Conservation (phyloP, 129 eudicot genomes). For the Centrapalus pauciflorus region DNA sequence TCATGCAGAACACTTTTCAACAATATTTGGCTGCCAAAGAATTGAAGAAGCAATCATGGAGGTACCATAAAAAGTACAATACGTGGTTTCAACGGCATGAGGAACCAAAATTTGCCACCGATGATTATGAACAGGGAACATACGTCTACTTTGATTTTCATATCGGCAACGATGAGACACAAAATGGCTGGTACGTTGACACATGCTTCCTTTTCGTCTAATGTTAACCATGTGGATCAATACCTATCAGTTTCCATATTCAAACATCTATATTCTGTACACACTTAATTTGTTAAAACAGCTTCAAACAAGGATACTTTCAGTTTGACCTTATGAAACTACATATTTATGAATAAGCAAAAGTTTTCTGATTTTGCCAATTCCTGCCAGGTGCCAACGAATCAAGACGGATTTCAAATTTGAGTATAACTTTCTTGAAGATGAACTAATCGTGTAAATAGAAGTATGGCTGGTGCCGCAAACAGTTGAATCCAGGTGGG, state of each 20-base stretch:
- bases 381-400: slow-evolving; percentile 78
- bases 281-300: not conserved
- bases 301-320: not conserved
- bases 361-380: not conserved
- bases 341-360: not conserved
- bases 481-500: slow-evolving; percentile 3
- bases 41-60: slow-evolving; percentile 96
- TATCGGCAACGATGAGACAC: slow-evolving; percentile 67
- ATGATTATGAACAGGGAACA: slow-evolving; percentile 97
- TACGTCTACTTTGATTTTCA: slow-evolving; percentile 94
- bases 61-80: slow-evolving; percentile 89
- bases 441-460: slow-evolving; percentile 70
- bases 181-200: slow-evolving; percentile 82
- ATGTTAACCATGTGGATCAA: not conserved
- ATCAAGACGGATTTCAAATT: slow-evolving; percentile 87
- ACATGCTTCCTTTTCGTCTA: not conserved
- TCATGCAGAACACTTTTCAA: slow-evolving; percentile 82
- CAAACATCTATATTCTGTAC: not conserved
- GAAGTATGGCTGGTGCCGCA: not conserved
- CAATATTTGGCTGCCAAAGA: slow-evolving; percentile 97
- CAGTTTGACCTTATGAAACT: not conserved
- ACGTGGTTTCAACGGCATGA: slow-evolving; percentile 99
- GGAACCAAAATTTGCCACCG: slow-evolving; percentile 93
- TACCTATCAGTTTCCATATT: too few relatives aligned
- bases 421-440: slow-evolving; percentile 95